Evolutionary conservation across 768 basidiomycete species (phyloP).

Genomic region (Thelephora aurantiotincta): DNA sequence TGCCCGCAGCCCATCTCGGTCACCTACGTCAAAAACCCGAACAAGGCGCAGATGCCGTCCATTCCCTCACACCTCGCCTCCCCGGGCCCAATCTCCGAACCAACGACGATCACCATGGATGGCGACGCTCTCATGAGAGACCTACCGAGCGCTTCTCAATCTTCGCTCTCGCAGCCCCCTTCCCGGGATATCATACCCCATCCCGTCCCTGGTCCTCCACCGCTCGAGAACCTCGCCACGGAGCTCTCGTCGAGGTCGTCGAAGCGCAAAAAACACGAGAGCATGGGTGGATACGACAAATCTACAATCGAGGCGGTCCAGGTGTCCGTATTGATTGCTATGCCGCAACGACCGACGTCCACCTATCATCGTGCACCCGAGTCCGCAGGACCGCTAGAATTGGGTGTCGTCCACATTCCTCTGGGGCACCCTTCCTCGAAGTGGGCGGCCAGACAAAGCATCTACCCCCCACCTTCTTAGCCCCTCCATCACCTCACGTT

Average conservation of each 20-base stretch:
- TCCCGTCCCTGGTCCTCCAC: no score
- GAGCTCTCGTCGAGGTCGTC: no score
- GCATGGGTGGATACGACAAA: neutral
- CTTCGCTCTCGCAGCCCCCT: no score
- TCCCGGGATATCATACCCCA: no score
- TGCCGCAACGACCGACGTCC: neutral
- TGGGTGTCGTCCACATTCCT: neutral
- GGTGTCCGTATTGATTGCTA: neutral
- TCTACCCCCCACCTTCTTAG: no score
- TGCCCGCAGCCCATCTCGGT: neutral
- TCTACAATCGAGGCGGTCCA: neutral
- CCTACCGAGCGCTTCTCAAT: neutral
- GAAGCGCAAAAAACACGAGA: neutral
- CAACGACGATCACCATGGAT: neutral
- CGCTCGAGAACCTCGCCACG: no score
- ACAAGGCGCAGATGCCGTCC: neutral
- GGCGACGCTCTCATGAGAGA: neutral
- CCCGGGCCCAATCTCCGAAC: neutral
- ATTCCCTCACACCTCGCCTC: neutral
- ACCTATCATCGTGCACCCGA: neutral
- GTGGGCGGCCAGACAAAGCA: no score
- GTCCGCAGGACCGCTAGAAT: neutral
- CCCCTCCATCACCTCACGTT: no score
- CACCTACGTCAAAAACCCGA: neutral
- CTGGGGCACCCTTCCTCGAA: neutral